Conservation (phyloP, 225 moss, liverwort and hornwort genomes). For the Bryum argenteum region DNA sequence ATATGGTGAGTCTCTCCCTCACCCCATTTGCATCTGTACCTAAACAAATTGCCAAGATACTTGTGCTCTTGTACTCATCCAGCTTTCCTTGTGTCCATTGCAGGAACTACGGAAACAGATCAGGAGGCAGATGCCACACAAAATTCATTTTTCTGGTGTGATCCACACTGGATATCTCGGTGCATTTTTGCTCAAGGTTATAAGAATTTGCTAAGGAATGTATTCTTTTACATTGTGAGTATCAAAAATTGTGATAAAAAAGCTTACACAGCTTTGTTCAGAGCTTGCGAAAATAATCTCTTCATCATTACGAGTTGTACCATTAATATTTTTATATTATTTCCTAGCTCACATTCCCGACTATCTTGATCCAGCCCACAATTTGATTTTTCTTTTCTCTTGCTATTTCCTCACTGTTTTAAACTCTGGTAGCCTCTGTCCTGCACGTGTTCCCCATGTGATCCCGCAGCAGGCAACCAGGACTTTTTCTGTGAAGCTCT, state of each 20-base stretch:
- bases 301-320: constrained; percentile 8
- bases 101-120: constrained; percentile 31
- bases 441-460: constrained; percentile 16
- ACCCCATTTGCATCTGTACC: too few relatives aligned
- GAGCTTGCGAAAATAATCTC: constrained; percentile 24
- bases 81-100: constrained; percentile 16
- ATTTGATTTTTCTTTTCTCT: not conserved
- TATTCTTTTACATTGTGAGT: constrained; percentile 42
- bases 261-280: constrained; percentile 31
- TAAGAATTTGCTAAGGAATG: constrained; percentile 32
- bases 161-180: constrained; percentile 31
- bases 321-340: constrained; percentile 1
- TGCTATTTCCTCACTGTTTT: not conserved
- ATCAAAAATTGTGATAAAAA: constrained; percentile 27
- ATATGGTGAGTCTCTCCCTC: constrained; percentile 37
- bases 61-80: not conserved
- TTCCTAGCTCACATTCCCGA: constrained; percentile 3
- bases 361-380: not conserved
- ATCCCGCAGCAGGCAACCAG: not conserved
- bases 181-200: constrained; percentile 42
- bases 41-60: too few relatives aligned
- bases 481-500: constrained; percentile 13
- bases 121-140: constrained; percentile 27
- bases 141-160: constrained; percentile 34
- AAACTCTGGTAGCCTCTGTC: not conserved